These are phyloP conservation scores for Emmonsiellopsis sp. DNA, from an alignment of 2,329 filamentous ascomycete species.

Conservation along the genomic window DNA sequence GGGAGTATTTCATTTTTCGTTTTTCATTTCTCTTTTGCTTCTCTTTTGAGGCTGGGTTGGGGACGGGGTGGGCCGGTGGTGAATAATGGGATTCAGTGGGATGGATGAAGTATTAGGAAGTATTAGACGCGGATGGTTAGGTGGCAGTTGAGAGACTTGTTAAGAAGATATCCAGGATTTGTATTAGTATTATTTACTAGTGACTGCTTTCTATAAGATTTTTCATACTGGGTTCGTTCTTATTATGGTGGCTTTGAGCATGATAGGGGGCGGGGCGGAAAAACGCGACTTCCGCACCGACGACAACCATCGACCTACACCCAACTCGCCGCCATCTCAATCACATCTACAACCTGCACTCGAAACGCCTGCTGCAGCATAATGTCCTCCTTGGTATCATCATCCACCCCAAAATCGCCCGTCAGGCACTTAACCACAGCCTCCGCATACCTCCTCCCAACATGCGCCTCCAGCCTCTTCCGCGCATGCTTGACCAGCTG, in stretches of 20 bases:
- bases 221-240: too few species aligned
- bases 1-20: background rate
- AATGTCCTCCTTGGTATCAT: slow-evolving; percentile 13
- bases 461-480: slow-evolving; percentile 2
- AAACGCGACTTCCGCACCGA: too few species aligned
- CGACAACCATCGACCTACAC: background rate
- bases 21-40: background rate
- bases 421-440: slow-evolving; percentile 12
- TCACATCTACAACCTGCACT: slow-evolving; percentile 12
- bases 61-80: too few species aligned
- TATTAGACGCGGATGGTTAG: too few species aligned
- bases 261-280: too few species aligned
- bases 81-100: too few species aligned
- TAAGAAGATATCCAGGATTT: too few species aligned
- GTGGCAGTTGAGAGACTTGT: too few species aligned
- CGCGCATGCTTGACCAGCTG: slow-evolving; percentile 12
- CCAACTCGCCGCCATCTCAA: slow-evolving; percentile 4
- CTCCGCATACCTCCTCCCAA: slow-evolving; percentile 11
- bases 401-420: slow-evolving; percentile 9
- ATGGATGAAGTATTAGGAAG: too few species aligned
- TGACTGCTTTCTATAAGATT: too few species aligned
- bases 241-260: too few species aligned
- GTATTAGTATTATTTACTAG: too few species aligned
- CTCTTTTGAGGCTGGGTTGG: background rate
- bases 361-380: slow-evolving; percentile 16